Evolutionary conservation across 2,329 filamentous ascomycete genomes (phyloP), one percentile per base, ranked within the genome.

Genomic region (Epichloe typhina): DNA sequence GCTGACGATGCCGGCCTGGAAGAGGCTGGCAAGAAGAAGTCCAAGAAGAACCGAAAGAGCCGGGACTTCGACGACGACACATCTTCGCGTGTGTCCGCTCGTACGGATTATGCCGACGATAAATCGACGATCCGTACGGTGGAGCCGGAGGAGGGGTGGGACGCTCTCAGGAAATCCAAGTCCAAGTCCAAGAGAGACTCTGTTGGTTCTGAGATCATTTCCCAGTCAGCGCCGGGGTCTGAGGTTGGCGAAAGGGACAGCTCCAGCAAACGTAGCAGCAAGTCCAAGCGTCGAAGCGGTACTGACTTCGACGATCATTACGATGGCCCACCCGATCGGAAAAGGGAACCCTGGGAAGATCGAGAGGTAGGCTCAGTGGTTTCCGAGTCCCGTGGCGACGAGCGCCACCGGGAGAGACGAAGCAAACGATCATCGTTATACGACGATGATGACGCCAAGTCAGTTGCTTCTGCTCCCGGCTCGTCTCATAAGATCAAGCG

Each of bases 311-410:
- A 58, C 12, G 57, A 60, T 9, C 49, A 57, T 21, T 62, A 66
- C 53, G 63, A 66, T 46, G 65, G 71, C 49, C 66, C 67, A 31
- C 64, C 68, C 35, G 65, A 72, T 60, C 64, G 64, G 55, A 64
- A 61, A 43, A 64, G 62, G 3, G 67, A 69, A n/a, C 61, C 58
- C 2, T 70, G 68, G 50, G 66, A 72, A 26, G 70, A 74, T 51
- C 68, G 68, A n/a, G 73, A 75, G 40, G 67, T 72, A 19, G 69
- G 66, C 53, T 78, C 75, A 35, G 68, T 75, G 12, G 69, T 74
- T 5, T 77, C 76, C 5, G 72, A 72, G 47, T 65, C 68, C 39
- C 64, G 64, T 19, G 57, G 59, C 15, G 61, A 67, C 15, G 63
- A 64, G 37, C 58, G 57, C 21, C 60, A 57, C 39, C 60, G 59